Conservation (phyloP, 2,329 filamentous ascomycete species). For the Pseudogymnoascus sp. region DNA sequence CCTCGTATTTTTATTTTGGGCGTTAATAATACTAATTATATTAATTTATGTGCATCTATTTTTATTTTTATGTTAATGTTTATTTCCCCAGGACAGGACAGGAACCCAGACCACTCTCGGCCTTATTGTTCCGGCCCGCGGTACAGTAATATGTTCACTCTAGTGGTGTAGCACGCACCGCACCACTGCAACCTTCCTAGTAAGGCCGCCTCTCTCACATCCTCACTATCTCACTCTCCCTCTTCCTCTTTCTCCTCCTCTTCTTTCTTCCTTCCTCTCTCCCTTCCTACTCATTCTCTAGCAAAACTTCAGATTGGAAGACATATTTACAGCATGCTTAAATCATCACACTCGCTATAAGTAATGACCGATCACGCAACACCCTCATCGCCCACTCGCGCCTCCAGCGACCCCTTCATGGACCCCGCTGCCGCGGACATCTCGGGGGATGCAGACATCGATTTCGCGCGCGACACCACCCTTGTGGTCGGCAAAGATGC, state of each 20-base stretch:
- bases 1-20: background rate
- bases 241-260: background rate
- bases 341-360: background rate
- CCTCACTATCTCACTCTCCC: background rate
- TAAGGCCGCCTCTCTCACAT: background rate
- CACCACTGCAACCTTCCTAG: constrained; percentile 6
- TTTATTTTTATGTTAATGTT: too few species aligned
- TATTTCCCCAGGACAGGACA: background rate
- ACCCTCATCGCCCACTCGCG: background rate
- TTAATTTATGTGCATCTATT: background rate
- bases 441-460: constrained; percentile 27
- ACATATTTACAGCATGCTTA: constrained; percentile 8
- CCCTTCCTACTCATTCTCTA: constrained; percentile 3
- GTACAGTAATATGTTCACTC: background rate
- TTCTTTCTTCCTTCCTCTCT: background rate
- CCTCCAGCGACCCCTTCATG: constrained; percentile 30
- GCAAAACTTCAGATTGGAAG: background rate
- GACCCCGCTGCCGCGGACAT: constrained; percentile 28
- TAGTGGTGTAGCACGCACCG: background rate
- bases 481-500: constrained; percentile 48
- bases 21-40: too few species aligned
- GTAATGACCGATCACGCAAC: background rate
- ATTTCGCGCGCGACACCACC: constrained; percentile 35
- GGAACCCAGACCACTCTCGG: background rate
- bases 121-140: background rate